phyloP scores from a whole-genome alignment of 169 alveolate genomes.

The Cryptosporidium xiaoi region DNA sequence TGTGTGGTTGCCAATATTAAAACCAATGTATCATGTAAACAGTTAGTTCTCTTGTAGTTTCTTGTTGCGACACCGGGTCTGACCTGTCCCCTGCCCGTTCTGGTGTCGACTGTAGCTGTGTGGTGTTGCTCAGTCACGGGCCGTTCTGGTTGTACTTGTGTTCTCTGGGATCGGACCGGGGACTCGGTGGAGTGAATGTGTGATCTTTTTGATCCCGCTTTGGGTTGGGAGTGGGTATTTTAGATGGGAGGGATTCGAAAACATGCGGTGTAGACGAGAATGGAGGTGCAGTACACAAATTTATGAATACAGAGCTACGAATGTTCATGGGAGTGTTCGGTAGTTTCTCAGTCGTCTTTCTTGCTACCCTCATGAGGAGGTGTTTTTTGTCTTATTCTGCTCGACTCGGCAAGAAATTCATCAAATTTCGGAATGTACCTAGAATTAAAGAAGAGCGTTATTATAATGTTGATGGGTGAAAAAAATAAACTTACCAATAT shows the following conservation, averaged over 20 bases:
- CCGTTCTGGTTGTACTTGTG: too few species aligned
- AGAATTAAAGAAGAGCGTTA: not conserved
- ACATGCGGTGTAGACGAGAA: too few species aligned
- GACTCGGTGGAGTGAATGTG: not conserved
- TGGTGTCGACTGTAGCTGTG: too few species aligned
- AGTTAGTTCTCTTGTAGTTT: too few species aligned
- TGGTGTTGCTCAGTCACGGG: too few species aligned
- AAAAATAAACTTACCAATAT: conserved; percentile 26
- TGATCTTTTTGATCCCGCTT: not conserved
- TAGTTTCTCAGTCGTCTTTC: too few species aligned
- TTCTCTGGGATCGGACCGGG: not conserved
- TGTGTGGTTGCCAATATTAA: conserved; percentile 57
- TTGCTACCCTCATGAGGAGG: not conserved
- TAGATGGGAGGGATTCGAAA: too few species aligned
- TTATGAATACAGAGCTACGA: not conserved
- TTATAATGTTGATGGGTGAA: not conserved
- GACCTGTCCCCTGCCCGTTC: too few species aligned
- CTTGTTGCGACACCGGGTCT: too few species aligned
- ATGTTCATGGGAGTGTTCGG: not conserved
- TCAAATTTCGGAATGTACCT: conserved; percentile 66
- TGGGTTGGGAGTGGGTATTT: too few species aligned
- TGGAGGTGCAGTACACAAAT: not conserved
- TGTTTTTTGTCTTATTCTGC: not conserved
- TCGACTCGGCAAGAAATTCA: conserved; percentile 13
- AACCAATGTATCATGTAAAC: conserved; percentile 56